Conservation (phyloP, 257 asterid species). For the Schizonepeta tenuifolia region DNA sequence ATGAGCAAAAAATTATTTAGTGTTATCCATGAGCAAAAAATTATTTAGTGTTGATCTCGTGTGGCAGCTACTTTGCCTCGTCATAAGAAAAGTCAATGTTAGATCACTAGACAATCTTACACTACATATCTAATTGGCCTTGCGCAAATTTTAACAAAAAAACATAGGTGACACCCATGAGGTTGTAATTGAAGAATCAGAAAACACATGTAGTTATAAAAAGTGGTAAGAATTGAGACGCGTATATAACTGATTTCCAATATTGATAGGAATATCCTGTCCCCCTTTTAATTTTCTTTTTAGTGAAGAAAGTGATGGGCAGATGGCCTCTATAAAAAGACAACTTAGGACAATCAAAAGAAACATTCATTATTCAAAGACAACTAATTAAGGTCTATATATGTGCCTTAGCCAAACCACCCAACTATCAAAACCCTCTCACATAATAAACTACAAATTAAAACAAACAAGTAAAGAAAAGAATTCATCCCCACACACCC, state of each 20-base stretch:
- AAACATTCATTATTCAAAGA: conserved; percentile 31
- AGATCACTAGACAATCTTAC: no score
- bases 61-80: no score
- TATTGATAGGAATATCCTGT: conserved; percentile 32
- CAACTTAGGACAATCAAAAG: conserved; percentile 37
- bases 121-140: not conserved
- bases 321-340: conserved; percentile 44
- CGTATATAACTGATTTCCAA: conserved; percentile 25
- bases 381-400: conserved; percentile 6
- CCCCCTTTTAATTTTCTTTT: conserved; percentile 37
- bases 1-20: no score
- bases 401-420: conserved; percentile 39
- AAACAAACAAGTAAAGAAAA: conserved; percentile 60
- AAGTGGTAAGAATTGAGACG: conserved; percentile 9
- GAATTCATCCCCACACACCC: conserved; percentile 37
- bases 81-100: no score
- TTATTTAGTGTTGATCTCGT: no score
- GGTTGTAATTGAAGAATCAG: not conserved
- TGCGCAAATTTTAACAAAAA: not conserved
- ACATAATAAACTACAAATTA: conserved; percentile 29
- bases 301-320: conserved; percentile 48
- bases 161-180: not conserved
- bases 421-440: conserved; percentile 32
- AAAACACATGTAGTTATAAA: not conserved
- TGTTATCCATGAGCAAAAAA: no score